Evolutionary conservation across 139 green algal species (phyloP).

Genomic region (Chlorella vulgaris): DNA sequence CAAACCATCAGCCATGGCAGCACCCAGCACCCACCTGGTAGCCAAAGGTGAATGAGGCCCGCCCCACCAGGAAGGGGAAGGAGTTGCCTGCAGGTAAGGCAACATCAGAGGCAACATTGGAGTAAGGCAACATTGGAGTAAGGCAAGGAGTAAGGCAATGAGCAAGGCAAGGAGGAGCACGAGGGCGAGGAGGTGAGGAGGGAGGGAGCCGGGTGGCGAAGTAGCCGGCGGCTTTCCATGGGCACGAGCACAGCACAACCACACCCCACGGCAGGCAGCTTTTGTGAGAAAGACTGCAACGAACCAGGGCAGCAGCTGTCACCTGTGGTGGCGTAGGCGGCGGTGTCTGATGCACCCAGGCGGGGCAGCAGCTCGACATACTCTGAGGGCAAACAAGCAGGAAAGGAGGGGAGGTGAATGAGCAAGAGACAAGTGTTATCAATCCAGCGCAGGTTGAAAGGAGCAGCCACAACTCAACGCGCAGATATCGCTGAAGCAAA

Average conservation of each 20-base stretch:
- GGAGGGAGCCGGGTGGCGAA: neutral
- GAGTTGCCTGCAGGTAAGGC: constrained; percentile 10
- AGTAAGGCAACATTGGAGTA: no score
- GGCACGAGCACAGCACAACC: neutral
- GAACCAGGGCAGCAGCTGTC: neutral
- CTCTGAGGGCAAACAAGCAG: constrained; percentile 1
- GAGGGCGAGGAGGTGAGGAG: no score
- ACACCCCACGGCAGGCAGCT: no score
- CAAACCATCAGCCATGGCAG: no score
- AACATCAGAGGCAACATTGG: neutral
- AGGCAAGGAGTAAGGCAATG: no score
- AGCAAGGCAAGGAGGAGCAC: no score
- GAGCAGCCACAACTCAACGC: no score
- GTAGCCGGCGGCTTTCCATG: neutral
- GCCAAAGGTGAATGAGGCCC: constrained; percentile 66
- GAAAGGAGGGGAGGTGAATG: neutral
- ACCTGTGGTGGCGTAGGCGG: constrained; percentile 20
- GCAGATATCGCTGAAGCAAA: no score
- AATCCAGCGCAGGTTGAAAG: no score
- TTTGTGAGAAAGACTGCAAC: neutral
- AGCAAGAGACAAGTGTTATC: no score
- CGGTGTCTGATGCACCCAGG: neutral
- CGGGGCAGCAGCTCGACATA: constrained; percentile 43
- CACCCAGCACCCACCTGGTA: constrained; percentile 45
- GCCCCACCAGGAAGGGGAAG: constrained; percentile 50